phyloP scores from a whole-genome alignment of 2,329 filamentous ascomycete genomes.

The Byssochlamys sp. region DNA sequence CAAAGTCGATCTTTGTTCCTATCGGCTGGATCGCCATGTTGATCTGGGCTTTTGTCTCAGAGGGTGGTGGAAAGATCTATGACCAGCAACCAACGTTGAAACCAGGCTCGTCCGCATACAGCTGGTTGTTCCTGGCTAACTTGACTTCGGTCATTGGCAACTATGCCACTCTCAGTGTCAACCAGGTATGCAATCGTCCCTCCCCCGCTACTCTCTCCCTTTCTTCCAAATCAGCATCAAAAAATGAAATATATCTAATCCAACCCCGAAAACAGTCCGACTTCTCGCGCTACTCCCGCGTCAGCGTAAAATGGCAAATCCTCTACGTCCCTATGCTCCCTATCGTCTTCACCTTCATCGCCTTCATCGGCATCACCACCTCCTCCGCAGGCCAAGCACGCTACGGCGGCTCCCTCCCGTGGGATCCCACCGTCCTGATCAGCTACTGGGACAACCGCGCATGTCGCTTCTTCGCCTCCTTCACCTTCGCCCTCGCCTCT shows the following conservation, averaged over 20 bases:
- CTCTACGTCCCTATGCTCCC: constrained; percentile 45
- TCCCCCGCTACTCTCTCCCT: too few relatives aligned
- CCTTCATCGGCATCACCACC: constrained; percentile 38
- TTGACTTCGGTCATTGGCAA: constrained; percentile 43
- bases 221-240: not conserved
- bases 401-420: constrained; percentile 29
- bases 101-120: constrained; percentile 38
- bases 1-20: constrained; percentile 41
- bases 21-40: constrained; percentile 54
- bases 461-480: constrained; percentile 42
- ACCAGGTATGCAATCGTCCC: constrained; percentile 24
- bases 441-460: constrained; percentile 30
- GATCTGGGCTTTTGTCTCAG: constrained; percentile 24
- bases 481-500: constrained; percentile 45
- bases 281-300: constrained; percentile 45
- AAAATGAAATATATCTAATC: not conserved
- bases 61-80: constrained; percentile 7
- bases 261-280: constrained; percentile 35
- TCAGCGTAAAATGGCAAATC: constrained; percentile 41
- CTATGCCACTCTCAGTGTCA: constrained; percentile 44
- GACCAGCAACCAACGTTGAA: constrained; percentile 37
- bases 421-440: constrained; percentile 37
- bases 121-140: constrained; percentile 45
- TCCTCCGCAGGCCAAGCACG: constrained; percentile 32
- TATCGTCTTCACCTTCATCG: constrained; percentile 45